Evolutionary conservation across 305 asterid species (phyloP), one percentile per base, ranked within the genome.

Genomic region (Solanum aculeatissimum): DNA sequence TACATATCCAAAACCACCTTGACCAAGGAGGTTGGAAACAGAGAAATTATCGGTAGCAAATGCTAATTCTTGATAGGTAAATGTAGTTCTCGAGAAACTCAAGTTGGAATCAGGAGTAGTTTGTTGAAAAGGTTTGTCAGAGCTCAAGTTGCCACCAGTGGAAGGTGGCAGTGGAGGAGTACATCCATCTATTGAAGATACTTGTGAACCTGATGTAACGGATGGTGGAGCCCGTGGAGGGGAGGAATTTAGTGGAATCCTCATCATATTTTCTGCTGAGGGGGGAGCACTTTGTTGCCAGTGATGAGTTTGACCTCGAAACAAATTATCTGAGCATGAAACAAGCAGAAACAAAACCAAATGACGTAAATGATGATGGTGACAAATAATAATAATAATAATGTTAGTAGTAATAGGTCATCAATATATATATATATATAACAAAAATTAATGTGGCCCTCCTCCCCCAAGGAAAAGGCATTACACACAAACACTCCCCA

Each of bases 1-100:
- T 66, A 94, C 98, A 87, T 92, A 94, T 83, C 98, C 98, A 87
- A 94, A 93, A 85, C 98, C 98, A 88, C 98, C 97, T 85, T 92
- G 92, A 84, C 97, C 97, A 43, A 94, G 94, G 85, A 93, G 95
- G 90, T 94, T 93, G 80, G 81, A 10, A 45, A 83, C 80, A 38
- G 92, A 89, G 84, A 94, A 94, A 86, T 90, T 79, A 23, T 90
- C 91, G 1, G 96, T 91, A 43, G 96, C 98, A 75, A 83, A 81
- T 65, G 93, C 95, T 85, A 95, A 95, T 86, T 95, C 97, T 88
- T 87, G 93, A 83, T 92, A 93, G 42, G 94, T 86, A 89, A 94
- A 95, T 18, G 93, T 89, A 43, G 89, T 90, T 87, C 89, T 87
- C 49, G 91, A 81, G 80, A 72, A 71, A 83, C 84, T 83, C 84